Percentiles rank a stretch among this genome's conserved stretches.
Evolutionary conservation across 2,329 filamentous ascomycete genomes (phyloP).

Genomic region (Myriosclerotinia scirpicola): DNA sequence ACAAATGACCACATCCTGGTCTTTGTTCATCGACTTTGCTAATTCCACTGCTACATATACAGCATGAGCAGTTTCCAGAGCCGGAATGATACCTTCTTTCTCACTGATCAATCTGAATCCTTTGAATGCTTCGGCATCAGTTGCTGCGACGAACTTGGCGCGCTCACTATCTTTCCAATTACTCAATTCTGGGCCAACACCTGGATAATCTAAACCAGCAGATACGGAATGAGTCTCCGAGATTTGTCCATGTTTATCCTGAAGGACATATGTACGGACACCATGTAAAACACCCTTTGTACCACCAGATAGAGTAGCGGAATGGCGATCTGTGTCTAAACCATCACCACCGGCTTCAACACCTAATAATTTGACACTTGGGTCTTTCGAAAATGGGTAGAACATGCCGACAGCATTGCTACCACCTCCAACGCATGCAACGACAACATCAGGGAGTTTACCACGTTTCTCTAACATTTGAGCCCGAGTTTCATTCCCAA

Average conservation of each 20-base stretch:
- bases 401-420: conserved; percentile 98
- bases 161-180: conserved; percentile 89
- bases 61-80: conserved; percentile 89
- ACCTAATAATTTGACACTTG: conserved; percentile 81
- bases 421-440: conserved; percentile 94
- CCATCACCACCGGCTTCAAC: conserved; percentile 96
- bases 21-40: conserved; percentile 88
- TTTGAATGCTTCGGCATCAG: conserved; percentile 83
- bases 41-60: conserved; percentile 86
- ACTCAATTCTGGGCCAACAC: conserved; percentile 89
- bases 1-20: conserved; percentile 89
- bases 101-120: conserved; percentile 84
- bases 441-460: conserved; percentile 91
- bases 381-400: conserved; percentile 88
- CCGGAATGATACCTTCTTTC: conserved; percentile 94
- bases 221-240: conserved; percentile 94
- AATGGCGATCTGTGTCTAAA: conserved; percentile 79
- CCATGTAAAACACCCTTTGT: conserved; percentile 93
- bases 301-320: conserved; percentile 82
- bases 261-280: conserved; percentile 91
- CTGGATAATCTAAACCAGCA: conserved; percentile 94
- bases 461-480: conserved; percentile 84
- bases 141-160: conserved; percentile 86
- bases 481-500: conserved; percentile 89
- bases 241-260: conserved; percentile 91